A percentile compares a stretch with the other conserved stretches of the same genome.
Evolutionary conservation across 768 basidiomycete genomes (phyloP).

Genomic region (Leccinellum rugosiceps): DNA sequence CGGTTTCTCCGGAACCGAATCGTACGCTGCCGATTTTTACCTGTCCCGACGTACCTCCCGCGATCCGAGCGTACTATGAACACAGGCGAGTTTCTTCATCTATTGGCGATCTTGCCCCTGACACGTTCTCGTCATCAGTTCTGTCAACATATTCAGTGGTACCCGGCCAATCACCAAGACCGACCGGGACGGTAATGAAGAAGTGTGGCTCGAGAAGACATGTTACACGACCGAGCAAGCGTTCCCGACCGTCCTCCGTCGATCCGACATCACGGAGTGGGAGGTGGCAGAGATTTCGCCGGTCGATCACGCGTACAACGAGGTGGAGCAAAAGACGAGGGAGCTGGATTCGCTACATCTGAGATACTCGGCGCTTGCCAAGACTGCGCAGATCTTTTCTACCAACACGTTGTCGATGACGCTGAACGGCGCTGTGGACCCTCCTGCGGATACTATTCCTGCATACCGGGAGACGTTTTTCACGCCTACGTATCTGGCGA

Average conservation of each 20-base stretch:
- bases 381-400: conserved; percentile 67
- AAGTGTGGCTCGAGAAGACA: conserved; percentile 87
- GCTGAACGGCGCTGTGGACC: conserved; percentile 84
- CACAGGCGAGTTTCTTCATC: conserved; percentile 53
- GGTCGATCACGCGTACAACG: conserved; percentile 75
- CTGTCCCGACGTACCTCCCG: conserved; percentile 76
- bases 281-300: conserved; percentile 80
- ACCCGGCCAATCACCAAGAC: conserved; percentile 64
- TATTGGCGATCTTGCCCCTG: not conserved
- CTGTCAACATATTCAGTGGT: conserved; percentile 79
- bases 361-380: conserved; percentile 75
- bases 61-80: conserved; percentile 84
- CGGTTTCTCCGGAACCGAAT: conserved; percentile 84
- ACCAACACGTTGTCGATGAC: conserved; percentile 85
- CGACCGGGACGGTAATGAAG: conserved; percentile 63
- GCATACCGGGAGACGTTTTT: conserved; percentile 79
- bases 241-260: conserved; percentile 87
- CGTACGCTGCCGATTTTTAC: conserved; percentile 73
- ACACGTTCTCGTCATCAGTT: conserved; percentile 44
- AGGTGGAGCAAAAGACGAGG: conserved; percentile 76
- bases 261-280: conserved; percentile 78
- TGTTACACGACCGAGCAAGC: conserved; percentile 81
- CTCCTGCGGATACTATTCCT: conserved; percentile 69
- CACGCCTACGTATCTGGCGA: conserved; percentile 58
- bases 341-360: conserved; percentile 67